A percentile compares a stretch with the other conserved stretches of the same genome.
These are phyloP conservation scores for Saxispiralis lemnorum DNA, from an alignment of 495 filamentous ascomycete species.

Conservation along the genomic window DNA sequence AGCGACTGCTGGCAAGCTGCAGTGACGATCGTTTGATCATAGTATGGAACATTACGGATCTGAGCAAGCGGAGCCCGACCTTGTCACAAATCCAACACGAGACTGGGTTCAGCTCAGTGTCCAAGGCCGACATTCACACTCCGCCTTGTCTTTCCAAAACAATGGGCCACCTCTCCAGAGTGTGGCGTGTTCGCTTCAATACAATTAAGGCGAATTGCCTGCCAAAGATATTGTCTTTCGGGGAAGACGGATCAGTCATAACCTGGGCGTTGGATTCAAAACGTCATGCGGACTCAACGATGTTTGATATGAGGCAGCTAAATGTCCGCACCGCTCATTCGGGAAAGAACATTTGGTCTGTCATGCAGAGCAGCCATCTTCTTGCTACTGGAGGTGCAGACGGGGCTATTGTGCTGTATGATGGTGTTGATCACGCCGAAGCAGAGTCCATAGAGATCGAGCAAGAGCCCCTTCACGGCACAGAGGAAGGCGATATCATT, in stretches of 20 bases:
- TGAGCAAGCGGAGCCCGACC: conserved; percentile 19
- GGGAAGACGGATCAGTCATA: conserved; percentile 19
- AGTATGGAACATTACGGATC: conserved; percentile 63
- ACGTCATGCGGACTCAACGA: not conserved
- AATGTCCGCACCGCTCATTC: conserved; percentile 31
- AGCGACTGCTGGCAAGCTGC: conserved; percentile 63
- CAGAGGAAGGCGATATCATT: conserved; percentile 28
- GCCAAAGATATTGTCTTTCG: conserved; percentile 16
- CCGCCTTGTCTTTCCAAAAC: conserved; percentile 37
- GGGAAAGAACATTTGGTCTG: conserved; percentile 87
- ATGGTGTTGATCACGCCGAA: not conserved
- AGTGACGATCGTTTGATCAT: conserved; percentile 88
- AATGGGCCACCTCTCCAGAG: conserved; percentile 75
- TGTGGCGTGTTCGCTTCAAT: conserved; percentile 68
- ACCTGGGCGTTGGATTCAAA: conserved; percentile 7
- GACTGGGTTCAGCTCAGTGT: conserved; percentile 5
- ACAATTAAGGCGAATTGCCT: conserved; percentile 15
- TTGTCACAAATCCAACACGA: not conserved
- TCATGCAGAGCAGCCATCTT: conserved; percentile 28
- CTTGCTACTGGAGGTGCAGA: conserved; percentile 81
- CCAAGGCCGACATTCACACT: conserved; percentile 11
- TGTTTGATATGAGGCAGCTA: conserved; percentile 2
- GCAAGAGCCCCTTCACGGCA: not conserved
- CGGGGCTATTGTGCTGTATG: conserved; percentile 28
- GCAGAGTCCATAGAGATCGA: not conserved